Evolutionary conservation across 2,329 filamentous ascomycete genomes (phyloP).

Genomic region (Penicillium corylophilum): DNA sequence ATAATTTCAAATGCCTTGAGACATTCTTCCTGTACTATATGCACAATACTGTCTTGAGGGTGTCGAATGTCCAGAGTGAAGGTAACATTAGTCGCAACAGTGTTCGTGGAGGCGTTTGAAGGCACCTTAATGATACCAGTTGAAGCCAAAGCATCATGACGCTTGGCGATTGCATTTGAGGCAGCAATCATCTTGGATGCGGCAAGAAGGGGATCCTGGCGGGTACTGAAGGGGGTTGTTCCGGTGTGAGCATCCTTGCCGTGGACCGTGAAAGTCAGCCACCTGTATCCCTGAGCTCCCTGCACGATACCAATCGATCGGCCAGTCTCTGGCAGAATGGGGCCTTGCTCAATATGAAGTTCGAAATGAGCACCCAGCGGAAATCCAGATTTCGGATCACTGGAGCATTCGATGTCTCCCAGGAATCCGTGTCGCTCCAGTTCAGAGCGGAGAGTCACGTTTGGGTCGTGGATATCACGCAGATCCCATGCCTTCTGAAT

Average conservation of each 20-base stretch:
- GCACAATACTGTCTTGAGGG: slow-evolving; percentile 54
- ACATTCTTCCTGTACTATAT: slow-evolving; percentile 55
- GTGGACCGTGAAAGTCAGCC: slow-evolving; percentile 63
- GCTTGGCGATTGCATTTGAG: slow-evolving; percentile 59
- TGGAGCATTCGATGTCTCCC: slow-evolving; percentile 54
- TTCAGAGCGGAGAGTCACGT: slow-evolving; percentile 60
- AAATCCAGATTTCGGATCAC: slow-evolving; percentile 43
- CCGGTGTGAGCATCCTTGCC: slow-evolving; percentile 69
- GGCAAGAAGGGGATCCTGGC: slow-evolving; percentile 64
- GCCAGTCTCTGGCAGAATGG: slow-evolving; percentile 62
- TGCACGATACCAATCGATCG: slow-evolving; percentile 65
- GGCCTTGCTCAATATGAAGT: slow-evolving; percentile 77
- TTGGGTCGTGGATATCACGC: slow-evolving; percentile 57
- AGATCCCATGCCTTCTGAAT: slow-evolving; percentile 60
- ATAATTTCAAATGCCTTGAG: slow-evolving; percentile 56
- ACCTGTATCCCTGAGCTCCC: slow-evolving; percentile 68
- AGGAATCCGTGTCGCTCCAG: slow-evolving; percentile 68
- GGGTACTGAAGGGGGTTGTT: slow-evolving; percentile 62
- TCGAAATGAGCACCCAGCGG: slow-evolving; percentile 75
- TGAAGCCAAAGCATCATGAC: slow-evolving; percentile 58
- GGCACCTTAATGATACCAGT: slow-evolving; percentile 64
- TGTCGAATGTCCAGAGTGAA: slow-evolving; percentile 68
- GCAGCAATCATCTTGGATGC: slow-evolving; percentile 64
- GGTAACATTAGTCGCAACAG: slow-evolving; percentile 61
- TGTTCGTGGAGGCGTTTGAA: slow-evolving; percentile 64